Evolutionary conservation across 176 grass and related monocot species (phyloP).

Genomic region (Miscanthus lutarioriparius): DNA sequence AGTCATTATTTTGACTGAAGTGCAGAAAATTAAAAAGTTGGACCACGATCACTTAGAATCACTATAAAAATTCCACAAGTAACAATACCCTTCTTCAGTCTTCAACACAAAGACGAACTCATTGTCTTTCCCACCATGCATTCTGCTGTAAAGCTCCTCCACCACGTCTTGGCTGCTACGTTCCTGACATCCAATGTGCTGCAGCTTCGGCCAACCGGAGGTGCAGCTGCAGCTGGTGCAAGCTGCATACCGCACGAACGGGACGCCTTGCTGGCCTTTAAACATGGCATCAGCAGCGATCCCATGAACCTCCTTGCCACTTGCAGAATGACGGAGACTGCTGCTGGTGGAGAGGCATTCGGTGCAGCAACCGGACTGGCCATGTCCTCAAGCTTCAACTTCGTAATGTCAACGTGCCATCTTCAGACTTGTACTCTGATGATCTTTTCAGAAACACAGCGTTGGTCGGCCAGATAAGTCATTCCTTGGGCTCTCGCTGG

Average conservation of each 20-base stretch:
- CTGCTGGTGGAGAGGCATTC: constrained; percentile 35
- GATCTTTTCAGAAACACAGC: neutral
- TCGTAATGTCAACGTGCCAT: neutral
- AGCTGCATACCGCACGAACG: neutral
- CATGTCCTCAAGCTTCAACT: constrained; percentile 27
- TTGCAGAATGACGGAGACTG: constrained; percentile 14
- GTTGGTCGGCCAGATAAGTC: constrained; percentile 36
- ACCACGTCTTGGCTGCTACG: neutral
- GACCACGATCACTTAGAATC: neutral
- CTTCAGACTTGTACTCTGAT: neutral
- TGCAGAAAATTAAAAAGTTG: neutral
- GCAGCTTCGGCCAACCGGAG: neutral
- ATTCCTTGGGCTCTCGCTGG: constrained; percentile 26
- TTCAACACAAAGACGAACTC: no score
- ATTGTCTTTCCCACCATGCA: no score
- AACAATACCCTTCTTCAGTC: neutral
- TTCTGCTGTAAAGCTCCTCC: neutral
- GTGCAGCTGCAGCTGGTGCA: neutral
- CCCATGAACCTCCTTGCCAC: constrained; percentile 17
- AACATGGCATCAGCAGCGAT: constrained; percentile 26
- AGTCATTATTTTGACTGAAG: neutral
- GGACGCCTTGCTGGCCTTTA: constrained; percentile 27
- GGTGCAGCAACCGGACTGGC: constrained; percentile 7
- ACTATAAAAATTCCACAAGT: neutral
- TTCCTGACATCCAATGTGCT: neutral